Percentiles rank a stretch among this genome's conserved stretches.
Evolutionary conservation across 208 protist species (phyloP).

Genomic region (Trichomonas vaginalis): DNA sequence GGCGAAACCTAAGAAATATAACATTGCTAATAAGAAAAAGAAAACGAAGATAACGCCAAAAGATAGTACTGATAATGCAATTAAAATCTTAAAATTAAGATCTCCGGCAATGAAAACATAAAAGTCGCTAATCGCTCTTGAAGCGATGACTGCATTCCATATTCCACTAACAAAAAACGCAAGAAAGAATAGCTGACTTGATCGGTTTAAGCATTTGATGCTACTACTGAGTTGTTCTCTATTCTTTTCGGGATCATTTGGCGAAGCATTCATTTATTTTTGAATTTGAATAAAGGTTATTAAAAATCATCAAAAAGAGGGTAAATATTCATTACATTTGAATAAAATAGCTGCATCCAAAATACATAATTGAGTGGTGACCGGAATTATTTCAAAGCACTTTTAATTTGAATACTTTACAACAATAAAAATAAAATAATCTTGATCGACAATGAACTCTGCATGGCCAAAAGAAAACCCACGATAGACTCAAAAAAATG

Average conservation of each 20-base stretch:
- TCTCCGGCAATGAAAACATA: neutral
- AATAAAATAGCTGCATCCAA: no score
- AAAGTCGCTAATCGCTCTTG: neutral
- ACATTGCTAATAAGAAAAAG: neutral
- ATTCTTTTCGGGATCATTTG: neutral
- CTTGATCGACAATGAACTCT: no score
- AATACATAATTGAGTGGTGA: no score
- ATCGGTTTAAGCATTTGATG: neutral
- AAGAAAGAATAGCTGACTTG: neutral
- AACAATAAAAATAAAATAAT: no score
- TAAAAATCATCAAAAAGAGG: no score
- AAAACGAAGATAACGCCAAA: neutral
- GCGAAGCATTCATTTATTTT: no score
- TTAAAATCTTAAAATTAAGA: neutral
- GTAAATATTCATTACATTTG: no score
- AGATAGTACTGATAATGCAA: neutral
- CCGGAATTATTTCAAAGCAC: no score
- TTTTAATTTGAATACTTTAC: no score
- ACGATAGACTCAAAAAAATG: no score
- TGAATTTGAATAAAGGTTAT: no score
- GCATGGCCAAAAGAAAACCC: no score
- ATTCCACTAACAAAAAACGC: neutral
- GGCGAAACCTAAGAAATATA: neutral
- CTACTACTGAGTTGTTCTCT: neutral
- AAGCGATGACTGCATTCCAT: neutral